Evolutionary conservation across 2,329 filamentous ascomycete genomes (phyloP).

Genomic region (Colletotrichum navitas): DNA sequence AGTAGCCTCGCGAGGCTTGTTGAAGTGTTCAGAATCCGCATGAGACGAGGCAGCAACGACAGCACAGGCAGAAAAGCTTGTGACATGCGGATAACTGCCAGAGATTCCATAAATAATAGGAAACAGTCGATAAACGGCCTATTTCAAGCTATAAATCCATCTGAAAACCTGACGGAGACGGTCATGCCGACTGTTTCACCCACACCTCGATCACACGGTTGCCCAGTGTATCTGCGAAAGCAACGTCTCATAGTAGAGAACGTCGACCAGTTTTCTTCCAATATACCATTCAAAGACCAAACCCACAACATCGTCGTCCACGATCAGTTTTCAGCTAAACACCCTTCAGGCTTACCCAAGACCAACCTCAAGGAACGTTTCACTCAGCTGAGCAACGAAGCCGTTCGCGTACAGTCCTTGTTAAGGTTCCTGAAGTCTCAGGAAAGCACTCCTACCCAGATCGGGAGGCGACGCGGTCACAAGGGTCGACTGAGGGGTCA

Average conservation of each 20-base stretch:
- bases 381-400: neutral
- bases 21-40: no score
- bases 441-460: neutral
- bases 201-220: neutral
- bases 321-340: no score
- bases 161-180: neutral
- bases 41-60: no score
- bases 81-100: neutral
- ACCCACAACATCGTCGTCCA: neutral
- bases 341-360: neutral
- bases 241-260: neutral
- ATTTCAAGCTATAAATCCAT: no score
- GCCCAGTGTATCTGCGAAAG: neutral
- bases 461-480: no score
- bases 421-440: neutral
- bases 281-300: neutral
- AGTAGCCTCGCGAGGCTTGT: neutral
- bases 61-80: no score
- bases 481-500: neutral
- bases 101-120: neutral
- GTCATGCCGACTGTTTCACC: no score
- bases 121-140: neutral
- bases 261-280: neutral
- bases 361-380: neutral
- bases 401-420: neutral